These are phyloP conservation scores for Lachancea meyersii DNA, from an alignment of 805 yeast species.

Conservation along the genomic window DNA sequence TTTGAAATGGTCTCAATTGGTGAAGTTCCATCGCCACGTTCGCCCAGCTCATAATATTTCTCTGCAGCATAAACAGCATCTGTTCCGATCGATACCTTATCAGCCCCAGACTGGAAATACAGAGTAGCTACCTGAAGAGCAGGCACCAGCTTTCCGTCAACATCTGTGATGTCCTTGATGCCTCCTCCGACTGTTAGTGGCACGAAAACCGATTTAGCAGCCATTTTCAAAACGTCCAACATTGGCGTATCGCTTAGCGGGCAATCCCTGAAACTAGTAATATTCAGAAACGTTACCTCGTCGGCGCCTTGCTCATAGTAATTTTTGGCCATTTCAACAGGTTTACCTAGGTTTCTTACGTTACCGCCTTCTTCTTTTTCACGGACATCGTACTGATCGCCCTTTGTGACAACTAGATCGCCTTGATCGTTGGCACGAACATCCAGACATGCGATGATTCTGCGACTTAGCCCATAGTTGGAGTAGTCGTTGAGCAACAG, in stretches of 20 bases:
- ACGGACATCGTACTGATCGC: constrained; percentile 96
- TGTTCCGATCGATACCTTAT: constrained; percentile 95
- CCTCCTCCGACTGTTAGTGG: constrained; percentile 99
- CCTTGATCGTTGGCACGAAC: constrained; percentile 95
- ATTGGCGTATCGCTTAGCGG: constrained; percentile 92
- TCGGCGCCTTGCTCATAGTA: constrained; percentile 95
- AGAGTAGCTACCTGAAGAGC: constrained; percentile 87
- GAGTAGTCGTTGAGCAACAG: constrained; percentile 33
- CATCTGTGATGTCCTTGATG: constrained; percentile 82
- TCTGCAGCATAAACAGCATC: constrained; percentile 95
- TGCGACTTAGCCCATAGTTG: constrained; percentile 68
- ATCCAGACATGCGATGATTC: constrained; percentile 94
- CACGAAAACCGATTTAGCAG: constrained; percentile 89
- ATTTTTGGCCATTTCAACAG: constrained; percentile 86
- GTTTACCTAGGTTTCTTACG: constrained; percentile 93
- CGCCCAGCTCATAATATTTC: constrained; percentile 55
- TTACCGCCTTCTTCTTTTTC: constrained; percentile 56
- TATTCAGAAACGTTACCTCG: constrained; percentile 89
- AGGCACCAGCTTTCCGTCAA: constrained; percentile 69
- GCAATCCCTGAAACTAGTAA: constrained; percentile 91
- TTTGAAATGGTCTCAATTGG: constrained; percentile 92
- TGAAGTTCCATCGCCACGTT: constrained; percentile 59
- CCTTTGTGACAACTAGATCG: constrained; percentile 95
- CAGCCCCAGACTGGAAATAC: constrained; percentile 96
- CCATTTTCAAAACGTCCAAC: constrained; percentile 76